Evolutionary conservation across 495 filamentous ascomycete genomes (phyloP).

Genomic region (Daldinia concentrica): DNA sequence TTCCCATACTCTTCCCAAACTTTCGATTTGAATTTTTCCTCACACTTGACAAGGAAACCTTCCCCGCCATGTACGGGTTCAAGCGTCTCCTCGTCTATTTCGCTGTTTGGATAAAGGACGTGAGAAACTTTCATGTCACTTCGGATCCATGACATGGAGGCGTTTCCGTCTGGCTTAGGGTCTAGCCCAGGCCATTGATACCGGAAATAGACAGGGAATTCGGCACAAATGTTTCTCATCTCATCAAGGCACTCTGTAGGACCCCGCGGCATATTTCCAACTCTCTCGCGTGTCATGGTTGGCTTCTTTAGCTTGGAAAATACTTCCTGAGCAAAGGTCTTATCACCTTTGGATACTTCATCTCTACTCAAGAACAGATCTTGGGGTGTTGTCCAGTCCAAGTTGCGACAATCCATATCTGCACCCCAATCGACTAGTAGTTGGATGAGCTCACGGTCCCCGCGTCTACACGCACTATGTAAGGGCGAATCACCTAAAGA

Average conservation of each 20-base stretch:
- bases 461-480: background rate
- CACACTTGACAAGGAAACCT: background rate
- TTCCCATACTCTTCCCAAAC: background rate
- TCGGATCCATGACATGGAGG: background rate
- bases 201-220: background rate
- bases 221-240: background rate
- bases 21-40: background rate
- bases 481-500: background rate
- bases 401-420: constrained; percentile 1
- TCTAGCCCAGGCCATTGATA: background rate
- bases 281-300: background rate
- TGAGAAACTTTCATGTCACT: constrained; percentile 4
- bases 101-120: background rate
- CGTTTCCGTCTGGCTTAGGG: background rate
- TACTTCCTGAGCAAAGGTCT: background rate
- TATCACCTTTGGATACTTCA: background rate
- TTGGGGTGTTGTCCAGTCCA: background rate
- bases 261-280: background rate
- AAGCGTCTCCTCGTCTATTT: background rate
- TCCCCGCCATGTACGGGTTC: background rate
- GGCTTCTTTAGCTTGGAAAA: background rate
- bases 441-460: background rate
- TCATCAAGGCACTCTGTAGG: background rate
- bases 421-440: background rate
- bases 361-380: background rate